Evolutionary conservation across 129 eudicot species (phyloP).

Genomic region (Arctium minus): DNA sequence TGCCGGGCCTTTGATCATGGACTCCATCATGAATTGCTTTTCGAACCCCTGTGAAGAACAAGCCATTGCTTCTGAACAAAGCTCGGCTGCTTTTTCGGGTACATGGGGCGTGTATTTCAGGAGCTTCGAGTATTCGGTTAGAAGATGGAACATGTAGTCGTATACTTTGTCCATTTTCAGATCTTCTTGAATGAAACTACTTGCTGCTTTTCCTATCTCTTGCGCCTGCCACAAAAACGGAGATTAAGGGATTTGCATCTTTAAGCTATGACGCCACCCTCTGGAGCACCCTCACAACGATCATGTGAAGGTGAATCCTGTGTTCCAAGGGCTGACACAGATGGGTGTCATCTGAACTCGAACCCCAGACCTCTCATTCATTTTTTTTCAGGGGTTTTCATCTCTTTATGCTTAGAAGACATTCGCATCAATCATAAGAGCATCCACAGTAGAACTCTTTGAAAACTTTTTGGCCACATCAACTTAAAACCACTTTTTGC

Average conservation of each 20-base stretch:
- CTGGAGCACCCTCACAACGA: too few species aligned
- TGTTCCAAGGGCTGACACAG: too few species aligned
- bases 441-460: too few species aligned
- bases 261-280: too few species aligned
- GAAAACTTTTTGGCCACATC: too few species aligned
- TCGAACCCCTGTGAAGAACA: conserved; percentile 56
- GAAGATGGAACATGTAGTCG: conserved; percentile 89
- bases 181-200: conserved; percentile 69
- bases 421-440: too few species aligned
- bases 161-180: conserved; percentile 74
- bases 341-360: too few species aligned
- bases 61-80: conserved; percentile 79
- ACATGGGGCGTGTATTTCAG: conserved; percentile 68
- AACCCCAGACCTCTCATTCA: too few species aligned
- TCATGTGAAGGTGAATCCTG: too few species aligned
- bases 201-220: conserved; percentile 74
- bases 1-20: conserved; percentile 62
- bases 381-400: too few species aligned
- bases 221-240: conserved; percentile 57
- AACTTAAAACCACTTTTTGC: too few species aligned
- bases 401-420: too few species aligned
- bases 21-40: conserved; percentile 67
- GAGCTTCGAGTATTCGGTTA: conserved; percentile 76
- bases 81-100: conserved; percentile 59
- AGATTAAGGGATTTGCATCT: background rate